A percentile compares a stretch with the other conserved stretches of the same genome.
Evolutionary conservation across 169 alveolate species (phyloP).

Genomic region (Cryptosporidium bovis): DNA sequence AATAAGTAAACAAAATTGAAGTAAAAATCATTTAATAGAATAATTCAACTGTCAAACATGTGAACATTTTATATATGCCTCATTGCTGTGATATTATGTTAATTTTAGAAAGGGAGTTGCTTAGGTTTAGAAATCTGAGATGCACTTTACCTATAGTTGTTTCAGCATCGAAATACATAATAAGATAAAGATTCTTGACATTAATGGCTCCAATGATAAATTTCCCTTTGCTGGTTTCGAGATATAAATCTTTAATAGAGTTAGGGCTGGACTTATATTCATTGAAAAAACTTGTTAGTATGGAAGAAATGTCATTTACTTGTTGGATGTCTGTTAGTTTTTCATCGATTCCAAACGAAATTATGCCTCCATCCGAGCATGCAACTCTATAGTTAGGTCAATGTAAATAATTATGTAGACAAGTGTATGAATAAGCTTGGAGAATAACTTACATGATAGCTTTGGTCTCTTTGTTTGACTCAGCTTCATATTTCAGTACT

Average conservation of each 20-base stretch:
- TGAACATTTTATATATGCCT: too few relatives aligned
- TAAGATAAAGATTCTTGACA: constrained; percentile 3
- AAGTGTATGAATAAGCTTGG: not conserved
- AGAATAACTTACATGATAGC: constrained; percentile 55
- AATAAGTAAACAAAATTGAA: too few relatives aligned
- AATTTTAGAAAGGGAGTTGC: constrained; percentile 14
- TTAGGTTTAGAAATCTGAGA: constrained; percentile 5
- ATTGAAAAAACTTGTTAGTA: constrained; percentile 24
- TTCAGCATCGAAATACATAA: constrained; percentile 45
- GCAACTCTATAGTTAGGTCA: constrained; percentile 6
- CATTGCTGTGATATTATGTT: too few relatives aligned
- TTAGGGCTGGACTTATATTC: constrained; percentile 34
- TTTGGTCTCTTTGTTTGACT: not conserved
- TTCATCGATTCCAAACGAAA: constrained; percentile 27
- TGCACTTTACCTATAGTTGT: constrained; percentile 56
- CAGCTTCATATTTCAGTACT: constrained; percentile 18
- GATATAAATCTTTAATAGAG: constrained; percentile 13
- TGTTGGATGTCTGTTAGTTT: not conserved
- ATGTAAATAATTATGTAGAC: not conserved
- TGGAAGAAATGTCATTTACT: constrained; percentile 20
- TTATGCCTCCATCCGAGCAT: constrained; percentile 38
- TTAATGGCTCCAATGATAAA: constrained; percentile 29
- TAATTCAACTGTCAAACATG: too few relatives aligned
- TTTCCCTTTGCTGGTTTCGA: constrained; percentile 54
- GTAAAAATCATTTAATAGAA: too few relatives aligned